phyloP scores from a whole-genome alignment of 108 stramenopile genomes.

The Skeletonema costatum region DNA sequence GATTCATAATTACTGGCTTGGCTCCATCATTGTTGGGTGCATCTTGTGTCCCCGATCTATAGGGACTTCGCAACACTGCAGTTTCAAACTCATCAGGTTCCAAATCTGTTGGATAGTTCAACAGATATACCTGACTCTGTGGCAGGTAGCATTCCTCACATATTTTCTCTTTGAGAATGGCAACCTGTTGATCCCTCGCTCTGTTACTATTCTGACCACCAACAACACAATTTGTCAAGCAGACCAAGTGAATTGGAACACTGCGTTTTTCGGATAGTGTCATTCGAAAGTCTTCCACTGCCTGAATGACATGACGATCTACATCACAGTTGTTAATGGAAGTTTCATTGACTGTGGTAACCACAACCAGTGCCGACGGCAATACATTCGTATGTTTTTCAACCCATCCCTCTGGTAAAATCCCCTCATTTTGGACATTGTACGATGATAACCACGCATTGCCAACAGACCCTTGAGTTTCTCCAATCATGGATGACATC shows the following conservation, averaged over 20 bases:
- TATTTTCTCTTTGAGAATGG: conserved; percentile 16
- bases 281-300: conserved; percentile 56
- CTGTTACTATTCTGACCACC: neutral
- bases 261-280: conserved; percentile 66
- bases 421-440: conserved; percentile 58
- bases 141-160: conserved; percentile 25
- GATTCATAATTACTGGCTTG: conserved; percentile 16
- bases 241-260: conserved; percentile 67
- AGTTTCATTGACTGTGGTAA: conserved; percentile 42
- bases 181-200: conserved; percentile 1
- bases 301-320: conserved; percentile 45
- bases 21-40: neutral
- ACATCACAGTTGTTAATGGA: conserved; percentile 20
- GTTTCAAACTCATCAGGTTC: conserved; percentile 35
- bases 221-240: conserved; percentile 35
- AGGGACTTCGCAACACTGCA: conserved; percentile 20
- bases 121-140: conserved; percentile 22
- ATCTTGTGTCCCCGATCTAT: conserved; percentile 1
- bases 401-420: conserved; percentile 74
- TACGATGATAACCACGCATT: conserved; percentile 27
- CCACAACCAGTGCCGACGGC: conserved; percentile 73
- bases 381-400: conserved; percentile 77
- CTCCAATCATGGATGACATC: conserved; percentile 11
- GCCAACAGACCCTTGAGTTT: conserved; percentile 3
- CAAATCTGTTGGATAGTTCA: conserved; percentile 30